phyloP scores from a whole-genome alignment of 768 basidiomycete genomes.

The Pleurotus pulmonarius region DNA sequence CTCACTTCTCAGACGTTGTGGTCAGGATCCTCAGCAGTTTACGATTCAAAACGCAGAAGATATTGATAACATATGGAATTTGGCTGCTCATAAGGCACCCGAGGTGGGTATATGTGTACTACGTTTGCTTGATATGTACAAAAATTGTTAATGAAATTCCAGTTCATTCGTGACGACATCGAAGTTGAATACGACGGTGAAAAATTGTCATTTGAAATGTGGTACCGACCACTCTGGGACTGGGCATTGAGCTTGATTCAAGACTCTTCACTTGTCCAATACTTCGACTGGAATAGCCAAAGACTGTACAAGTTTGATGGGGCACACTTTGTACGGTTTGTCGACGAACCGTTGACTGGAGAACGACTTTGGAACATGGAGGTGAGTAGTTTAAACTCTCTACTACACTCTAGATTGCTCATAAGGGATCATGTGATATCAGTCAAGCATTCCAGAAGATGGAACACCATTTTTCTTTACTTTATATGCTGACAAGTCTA shows the following conservation, averaged over 20 bases:
- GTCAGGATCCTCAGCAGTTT: constrained; percentile 5
- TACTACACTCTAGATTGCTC: neutral
- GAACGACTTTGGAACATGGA: constrained; percentile 32
- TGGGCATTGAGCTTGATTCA: constrained; percentile 24
- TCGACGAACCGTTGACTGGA: constrained; percentile 35
- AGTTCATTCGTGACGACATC: constrained; percentile 15
- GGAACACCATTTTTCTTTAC: constrained; percentile 26
- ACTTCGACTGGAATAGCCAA: constrained; percentile 28
- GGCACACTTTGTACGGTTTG: constrained; percentile 20
- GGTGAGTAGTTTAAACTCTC: constrained; percentile 17
- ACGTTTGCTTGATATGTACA: neutral
- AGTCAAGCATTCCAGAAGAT: constrained; percentile 15
- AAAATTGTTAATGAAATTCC: constrained; percentile 8
- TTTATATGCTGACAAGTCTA: constrained; percentile 38
- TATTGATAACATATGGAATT: constrained; percentile 15
- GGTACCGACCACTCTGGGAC: constrained; percentile 17
- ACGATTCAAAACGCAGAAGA: constrained; percentile 13
- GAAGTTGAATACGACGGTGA: constrained; percentile 15
- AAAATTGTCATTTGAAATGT: constrained; percentile 15
- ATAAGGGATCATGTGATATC: neutral
- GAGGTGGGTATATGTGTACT: constrained; percentile 7
- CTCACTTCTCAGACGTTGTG: constrained; percentile 11
- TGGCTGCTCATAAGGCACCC: constrained; percentile 7
- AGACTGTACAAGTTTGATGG: constrained; percentile 24
- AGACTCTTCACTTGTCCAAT: constrained; percentile 17